Evolutionary conservation across 2,329 filamentous ascomycete species (phyloP), one percentile per base, ranked within the genome.

Genomic region (Pyrenophora teres): DNA sequence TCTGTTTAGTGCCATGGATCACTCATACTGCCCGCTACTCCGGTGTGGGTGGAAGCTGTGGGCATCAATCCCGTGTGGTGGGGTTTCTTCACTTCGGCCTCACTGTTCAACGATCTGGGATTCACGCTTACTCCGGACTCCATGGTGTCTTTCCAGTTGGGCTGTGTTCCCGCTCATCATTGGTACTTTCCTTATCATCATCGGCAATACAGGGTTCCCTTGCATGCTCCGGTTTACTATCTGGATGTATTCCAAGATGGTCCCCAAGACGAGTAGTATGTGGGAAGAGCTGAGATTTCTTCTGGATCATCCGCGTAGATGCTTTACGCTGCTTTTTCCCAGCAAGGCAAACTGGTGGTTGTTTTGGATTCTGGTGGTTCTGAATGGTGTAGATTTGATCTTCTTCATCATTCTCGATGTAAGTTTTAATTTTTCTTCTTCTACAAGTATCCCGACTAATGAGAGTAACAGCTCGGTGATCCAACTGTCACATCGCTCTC

Each of bases 181-280:
- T 37, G 85, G 92, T 75, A 85, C 86, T 6, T 96, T 96, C 63
- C 82, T 97, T 36, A 94, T 97, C 68, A 86, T 97, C 55, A 91
- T 96, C 54, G 93, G 93, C 49, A 97, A 97, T 67, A 97, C 93
- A 0, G 94, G 89, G 0, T 97, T 97, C 63, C 94, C 93, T 0
- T 90, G 94, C 67, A 92, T 97, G 88, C 83, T 97, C 19, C 88
- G 94, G 6, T 89, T 97, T 66, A 84, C 94, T 56, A 97, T 99
- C 54, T 99, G 94, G 93, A 64, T 87, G 0, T 69, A 83, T 30
- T 90, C 90, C 10, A 84, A 87, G 48, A 59, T 89, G 40, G 82
- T 87, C 0, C 86, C 89, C 3, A 76, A 75, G 21, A 82, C 79
- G 6, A 89, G 86, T 21, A 87, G 87, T 1, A 72, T 95, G 1